These are phyloP conservation scores for Avena sativa DNA, from an alignment of 176 grass and related monocot species.

Conservation along the genomic window DNA sequence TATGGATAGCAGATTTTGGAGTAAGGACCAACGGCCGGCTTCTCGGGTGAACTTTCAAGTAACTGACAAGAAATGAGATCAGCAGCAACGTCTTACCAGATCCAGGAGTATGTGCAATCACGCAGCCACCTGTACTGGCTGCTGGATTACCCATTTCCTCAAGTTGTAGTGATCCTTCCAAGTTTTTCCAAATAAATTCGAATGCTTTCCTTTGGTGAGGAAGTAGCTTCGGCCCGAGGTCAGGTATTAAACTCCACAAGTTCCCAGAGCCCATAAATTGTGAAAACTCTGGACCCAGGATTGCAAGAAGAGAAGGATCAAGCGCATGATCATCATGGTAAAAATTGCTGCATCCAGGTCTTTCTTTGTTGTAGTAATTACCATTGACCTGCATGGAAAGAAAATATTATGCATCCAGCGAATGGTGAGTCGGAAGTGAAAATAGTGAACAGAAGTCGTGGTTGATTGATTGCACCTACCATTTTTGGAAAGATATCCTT, in stretches of 20 bases:
- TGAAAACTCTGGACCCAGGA: conserved; percentile 45
- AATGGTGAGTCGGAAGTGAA: conserved; percentile 18
- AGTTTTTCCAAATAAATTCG: conserved; percentile 89
- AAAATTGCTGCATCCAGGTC: conserved; percentile 20
- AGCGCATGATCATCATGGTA: conserved; percentile 36
- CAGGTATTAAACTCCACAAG: conserved; percentile 67
- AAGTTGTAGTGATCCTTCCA: conserved; percentile 61
- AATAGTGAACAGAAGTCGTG: background rate
- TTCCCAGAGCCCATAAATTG: conserved; percentile 48
- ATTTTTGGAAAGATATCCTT: conserved; percentile 76
- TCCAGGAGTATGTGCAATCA: conserved; percentile 91
- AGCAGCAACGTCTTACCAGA: conserved; percentile 84
- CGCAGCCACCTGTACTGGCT: conserved; percentile 73
- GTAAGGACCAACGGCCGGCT: conserved; percentile 82
- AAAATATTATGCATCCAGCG: conserved; percentile 10
- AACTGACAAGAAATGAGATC: conserved; percentile 84
- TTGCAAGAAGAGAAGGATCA: conserved; percentile 46
- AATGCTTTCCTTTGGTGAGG: conserved; percentile 87
- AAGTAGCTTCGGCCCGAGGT: conserved; percentile 68
- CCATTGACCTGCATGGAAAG: conserved; percentile 42
- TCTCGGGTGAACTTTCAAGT: conserved; percentile 77
- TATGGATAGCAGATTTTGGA: conserved; percentile 84
- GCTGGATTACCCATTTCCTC: conserved; percentile 56
- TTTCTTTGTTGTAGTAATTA: conserved; percentile 54
- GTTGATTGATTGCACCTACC: conserved; percentile 52